These are phyloP conservation scores for Wickerhamiella spandovensis DNA, from an alignment of 805 yeast genomes.

Conservation along the genomic window DNA sequence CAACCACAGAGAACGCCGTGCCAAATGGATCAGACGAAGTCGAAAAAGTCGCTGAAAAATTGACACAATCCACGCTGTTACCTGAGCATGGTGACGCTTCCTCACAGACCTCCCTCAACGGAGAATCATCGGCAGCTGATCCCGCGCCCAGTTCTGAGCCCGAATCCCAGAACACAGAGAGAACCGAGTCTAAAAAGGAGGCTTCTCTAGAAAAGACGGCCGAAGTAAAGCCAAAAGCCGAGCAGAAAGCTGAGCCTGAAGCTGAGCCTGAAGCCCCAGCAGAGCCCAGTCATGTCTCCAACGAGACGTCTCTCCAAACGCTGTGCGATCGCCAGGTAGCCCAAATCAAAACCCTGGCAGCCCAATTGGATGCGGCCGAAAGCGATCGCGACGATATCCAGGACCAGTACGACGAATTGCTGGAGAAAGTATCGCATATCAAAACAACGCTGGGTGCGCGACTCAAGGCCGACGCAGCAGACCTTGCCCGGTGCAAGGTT, in stretches of 20 bases:
- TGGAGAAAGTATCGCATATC: constrained; percentile 27
- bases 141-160: too few species aligned
- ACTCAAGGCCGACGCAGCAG: constrained; percentile 28
- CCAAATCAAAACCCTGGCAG: not conserved
- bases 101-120: too few species aligned
- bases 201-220: not conserved
- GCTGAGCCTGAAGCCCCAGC: too few species aligned
- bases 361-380: constrained; percentile 36
- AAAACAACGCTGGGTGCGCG: constrained; percentile 31
- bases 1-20: not conserved
- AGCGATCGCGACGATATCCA: constrained; percentile 31
- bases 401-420: constrained; percentile 29
- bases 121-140: too few species aligned
- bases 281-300: too few species aligned
- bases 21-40: not conserved
- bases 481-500: constrained; percentile 23
- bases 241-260: not conserved
- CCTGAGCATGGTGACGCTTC: not conserved
- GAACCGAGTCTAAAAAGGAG: not conserved
- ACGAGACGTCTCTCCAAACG: not conserved
- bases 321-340: not conserved
- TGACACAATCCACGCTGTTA: not conserved
- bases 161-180: not conserved
- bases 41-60: not conserved
- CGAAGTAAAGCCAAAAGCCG: not conserved